phyloP scores from a whole-genome alignment of 768 basidiomycete species.

The Porphyrellus cyaneotinctus region DNA sequence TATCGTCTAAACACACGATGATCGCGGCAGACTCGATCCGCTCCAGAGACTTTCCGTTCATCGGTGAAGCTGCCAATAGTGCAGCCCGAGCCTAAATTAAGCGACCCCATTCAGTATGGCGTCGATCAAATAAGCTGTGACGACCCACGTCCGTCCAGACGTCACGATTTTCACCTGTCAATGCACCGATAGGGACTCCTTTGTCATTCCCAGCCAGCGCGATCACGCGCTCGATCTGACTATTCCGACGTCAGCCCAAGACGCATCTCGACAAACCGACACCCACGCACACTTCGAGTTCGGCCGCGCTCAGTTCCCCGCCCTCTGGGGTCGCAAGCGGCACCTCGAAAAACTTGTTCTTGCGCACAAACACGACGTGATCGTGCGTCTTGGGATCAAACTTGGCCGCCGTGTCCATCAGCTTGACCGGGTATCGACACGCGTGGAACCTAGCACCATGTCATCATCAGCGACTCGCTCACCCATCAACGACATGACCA shows the following conservation, averaged over 20 bases:
- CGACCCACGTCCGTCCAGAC: slow-evolving; percentile 81
- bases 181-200: slow-evolving; percentile 62
- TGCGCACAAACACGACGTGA: slow-evolving; percentile 86
- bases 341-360: slow-evolving; percentile 88
- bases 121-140: slow-evolving; percentile 16
- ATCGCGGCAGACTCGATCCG: slow-evolving; percentile 90
- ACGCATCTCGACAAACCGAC: neutral
- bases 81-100: slow-evolving; percentile 48
- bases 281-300: slow-evolving; percentile 66
- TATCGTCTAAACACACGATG: slow-evolving; percentile 81
- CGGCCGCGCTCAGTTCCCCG: slow-evolving; percentile 66
- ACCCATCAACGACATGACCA: neutral
- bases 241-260: slow-evolving; percentile 18
- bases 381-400: slow-evolving; percentile 73
- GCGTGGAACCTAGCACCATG: slow-evolving; percentile 74
- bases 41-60: slow-evolving; percentile 65
- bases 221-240: slow-evolving; percentile 69
- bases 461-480: slow-evolving; percentile 1
- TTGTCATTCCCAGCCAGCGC: slow-evolving; percentile 49
- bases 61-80: slow-evolving; percentile 57
- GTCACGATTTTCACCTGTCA: slow-evolving; percentile 89
- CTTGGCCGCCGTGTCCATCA: slow-evolving; percentile 78
- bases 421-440: slow-evolving; percentile 79
- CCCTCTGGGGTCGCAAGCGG: slow-evolving; percentile 62
- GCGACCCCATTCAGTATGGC: neutral